Evolutionary conservation across 2,329 filamentous ascomycete genomes (phyloP).

Genomic region (Thermoascus crustaceus): DNA sequence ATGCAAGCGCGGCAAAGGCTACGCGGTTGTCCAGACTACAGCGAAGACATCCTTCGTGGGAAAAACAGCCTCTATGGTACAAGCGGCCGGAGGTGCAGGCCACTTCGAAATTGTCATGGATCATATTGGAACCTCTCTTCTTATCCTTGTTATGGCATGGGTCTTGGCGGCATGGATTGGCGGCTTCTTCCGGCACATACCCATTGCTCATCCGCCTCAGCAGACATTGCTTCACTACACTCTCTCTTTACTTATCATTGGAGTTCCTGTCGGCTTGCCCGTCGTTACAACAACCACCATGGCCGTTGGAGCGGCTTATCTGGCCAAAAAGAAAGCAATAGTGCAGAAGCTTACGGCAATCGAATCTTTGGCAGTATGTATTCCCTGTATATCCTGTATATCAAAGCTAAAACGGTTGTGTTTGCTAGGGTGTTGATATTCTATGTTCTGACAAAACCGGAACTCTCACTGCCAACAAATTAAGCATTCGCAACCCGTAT

Average conservation of each 20-base stretch:
- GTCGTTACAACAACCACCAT: conserved; percentile 72
- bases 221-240: conserved; percentile 61
- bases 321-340: conserved; percentile 69
- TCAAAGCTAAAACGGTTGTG: background rate
- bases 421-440: conserved; percentile 55
- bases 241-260: conserved; percentile 64
- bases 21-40: conserved; percentile 58
- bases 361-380: conserved; percentile 57
- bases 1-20: conserved; percentile 72
- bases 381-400: too few species aligned
- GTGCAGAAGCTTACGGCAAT: conserved; percentile 74
- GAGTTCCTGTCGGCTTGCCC: conserved; percentile 72
- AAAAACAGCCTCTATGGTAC: conserved; percentile 63
- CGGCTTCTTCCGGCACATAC: conserved; percentile 65
- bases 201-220: conserved; percentile 47
- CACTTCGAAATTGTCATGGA: conserved; percentile 80
- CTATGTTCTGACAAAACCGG: conserved; percentile 77
- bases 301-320: conserved; percentile 67
- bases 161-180: conserved; percentile 69
- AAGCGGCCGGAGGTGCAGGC: conserved; percentile 65
- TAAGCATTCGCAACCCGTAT: conserved; percentile 68
- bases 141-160: conserved; percentile 69
- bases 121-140: conserved; percentile 63
- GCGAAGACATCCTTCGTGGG: conserved; percentile 69
- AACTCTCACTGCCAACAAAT: conserved; percentile 55